A percentile compares a stretch with the other conserved stretches of the same genome.
Evolutionary conservation across 73 alveolate genomes (phyloP).

Genomic region (Tetrahymena malaccensis): DNA sequence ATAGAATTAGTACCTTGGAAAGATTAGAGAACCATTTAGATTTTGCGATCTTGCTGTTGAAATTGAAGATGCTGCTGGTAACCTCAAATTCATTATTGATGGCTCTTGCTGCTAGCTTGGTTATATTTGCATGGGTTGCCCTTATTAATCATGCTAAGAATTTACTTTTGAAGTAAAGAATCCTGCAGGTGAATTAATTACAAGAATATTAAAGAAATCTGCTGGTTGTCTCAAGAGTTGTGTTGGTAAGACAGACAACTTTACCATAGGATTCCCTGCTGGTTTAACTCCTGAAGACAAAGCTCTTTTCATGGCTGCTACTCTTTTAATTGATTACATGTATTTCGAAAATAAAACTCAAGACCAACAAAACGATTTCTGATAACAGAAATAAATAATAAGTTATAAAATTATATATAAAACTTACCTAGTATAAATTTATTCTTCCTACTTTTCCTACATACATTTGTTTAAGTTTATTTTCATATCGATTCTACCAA

Average conservation of each 20-base stretch:
- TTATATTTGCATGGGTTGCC: neutral
- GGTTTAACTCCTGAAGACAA: slow-evolving; percentile 16
- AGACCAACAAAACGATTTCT: neutral
- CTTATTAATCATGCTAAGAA: neutral
- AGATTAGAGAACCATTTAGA: slow-evolving; percentile 6
- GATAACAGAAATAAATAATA: neutral
- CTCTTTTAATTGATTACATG: slow-evolving; percentile 22
- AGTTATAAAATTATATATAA: neutral
- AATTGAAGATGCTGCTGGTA: neutral
- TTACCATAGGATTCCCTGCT: slow-evolving; percentile 5
- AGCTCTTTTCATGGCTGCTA: slow-evolving; percentile 18
- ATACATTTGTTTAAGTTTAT: neutral
- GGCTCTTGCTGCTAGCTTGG: neutral
- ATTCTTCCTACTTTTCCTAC: neutral
- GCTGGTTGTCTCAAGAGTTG: slow-evolving; percentile 11
- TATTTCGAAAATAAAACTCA: slow-evolving; percentile 27
- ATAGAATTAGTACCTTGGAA: neutral
- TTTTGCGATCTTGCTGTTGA: slow-evolving; percentile 13
- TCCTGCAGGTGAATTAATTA: neutral
- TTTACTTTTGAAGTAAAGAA: neutral
- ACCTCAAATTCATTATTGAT: neutral
- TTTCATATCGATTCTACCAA: too few relatives aligned
- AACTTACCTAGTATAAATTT: neutral
- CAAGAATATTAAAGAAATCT: neutral
- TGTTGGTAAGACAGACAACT: slow-evolving; percentile 12